Conservation (phyloP, 805 yeast species). For the Nakazawaea anatomiae region DNA sequence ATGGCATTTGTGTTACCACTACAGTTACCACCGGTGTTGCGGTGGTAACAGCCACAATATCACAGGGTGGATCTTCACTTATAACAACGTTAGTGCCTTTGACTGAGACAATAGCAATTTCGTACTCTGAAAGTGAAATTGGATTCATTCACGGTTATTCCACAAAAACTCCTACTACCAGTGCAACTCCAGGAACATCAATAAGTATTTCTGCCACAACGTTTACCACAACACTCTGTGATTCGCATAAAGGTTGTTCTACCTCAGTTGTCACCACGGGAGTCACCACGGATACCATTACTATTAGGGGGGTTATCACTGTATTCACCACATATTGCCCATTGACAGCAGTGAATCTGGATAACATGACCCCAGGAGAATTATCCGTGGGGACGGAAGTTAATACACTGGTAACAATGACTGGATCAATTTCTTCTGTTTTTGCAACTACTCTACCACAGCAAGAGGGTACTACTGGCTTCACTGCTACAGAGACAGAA, state of each 20-base stretch:
- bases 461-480: too few species aligned
- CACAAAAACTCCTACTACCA: neutral
- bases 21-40: neutral
- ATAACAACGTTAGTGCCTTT: conserved; percentile 34
- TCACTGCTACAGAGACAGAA: too few species aligned
- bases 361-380: too few species aligned
- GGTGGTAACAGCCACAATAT: conserved; percentile 16
- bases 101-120: conserved; percentile 9
- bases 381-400: too few species aligned
- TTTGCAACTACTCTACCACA: too few species aligned
- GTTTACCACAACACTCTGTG: neutral
- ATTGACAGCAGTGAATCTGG: conserved; percentile 10
- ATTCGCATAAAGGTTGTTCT: neutral
- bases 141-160: neutral
- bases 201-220: neutral
- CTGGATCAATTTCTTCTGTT: too few species aligned
- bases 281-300: conserved; percentile 12
- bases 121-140: neutral
- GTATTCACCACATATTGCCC: conserved; percentile 24
- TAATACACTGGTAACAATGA: too few species aligned
- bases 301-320: conserved; percentile 19
- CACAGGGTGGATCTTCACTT: conserved; percentile 18
- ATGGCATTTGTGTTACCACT: neutral
- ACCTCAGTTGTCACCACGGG: conserved; percentile 3
- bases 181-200: neutral